Percentiles rank a stretch among this genome's conserved stretches.
These are phyloP conservation scores for Yamadazyma takamatsuzukensis DNA, from an alignment of 805 yeast genomes.

Conservation along the genomic window DNA sequence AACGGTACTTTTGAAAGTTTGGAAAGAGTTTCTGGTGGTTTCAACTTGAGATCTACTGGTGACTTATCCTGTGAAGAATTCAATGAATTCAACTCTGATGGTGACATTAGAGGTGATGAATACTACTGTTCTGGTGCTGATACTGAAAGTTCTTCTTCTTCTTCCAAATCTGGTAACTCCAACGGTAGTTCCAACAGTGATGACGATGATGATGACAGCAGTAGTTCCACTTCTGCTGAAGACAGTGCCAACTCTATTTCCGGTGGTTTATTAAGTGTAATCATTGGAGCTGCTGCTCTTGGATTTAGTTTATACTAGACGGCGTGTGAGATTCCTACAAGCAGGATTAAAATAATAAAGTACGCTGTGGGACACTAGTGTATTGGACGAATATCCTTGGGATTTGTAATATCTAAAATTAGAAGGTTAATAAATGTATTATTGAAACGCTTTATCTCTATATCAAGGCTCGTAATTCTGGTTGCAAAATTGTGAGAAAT, in stretches of 20 bases:
- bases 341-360: too few species aligned
- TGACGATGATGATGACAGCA: slow-evolving; percentile 14
- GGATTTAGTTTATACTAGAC: slow-evolving; percentile 33
- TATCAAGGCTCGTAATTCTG: too few species aligned
- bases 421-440: too few species aligned
- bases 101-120: slow-evolving; percentile 88
- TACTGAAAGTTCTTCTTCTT: slow-evolving; percentile 41
- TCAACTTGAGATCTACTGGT: slow-evolving; percentile 70
- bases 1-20: slow-evolving; percentile 73
- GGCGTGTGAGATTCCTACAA: too few species aligned
- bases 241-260: slow-evolving; percentile 12
- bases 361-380: too few species aligned
- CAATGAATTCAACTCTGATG: slow-evolving; percentile 65
- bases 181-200: slow-evolving; percentile 20
- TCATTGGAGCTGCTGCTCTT: slow-evolving; percentile 33
- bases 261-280: slow-evolving; percentile 16
- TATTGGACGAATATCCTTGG: too few species aligned
- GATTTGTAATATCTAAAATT: too few species aligned
- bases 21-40: slow-evolving; percentile 87
- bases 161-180: slow-evolving; percentile 33
- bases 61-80: slow-evolving; percentile 80
- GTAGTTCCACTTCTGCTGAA: slow-evolving; percentile 16
- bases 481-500: too few species aligned
- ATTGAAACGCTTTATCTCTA: too few species aligned
- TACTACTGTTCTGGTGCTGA: slow-evolving; percentile 69